Evolutionary conservation across 306 rosid species (phyloP), one percentile per base, ranked within the genome.

Genomic region (Vicia sativa): DNA sequence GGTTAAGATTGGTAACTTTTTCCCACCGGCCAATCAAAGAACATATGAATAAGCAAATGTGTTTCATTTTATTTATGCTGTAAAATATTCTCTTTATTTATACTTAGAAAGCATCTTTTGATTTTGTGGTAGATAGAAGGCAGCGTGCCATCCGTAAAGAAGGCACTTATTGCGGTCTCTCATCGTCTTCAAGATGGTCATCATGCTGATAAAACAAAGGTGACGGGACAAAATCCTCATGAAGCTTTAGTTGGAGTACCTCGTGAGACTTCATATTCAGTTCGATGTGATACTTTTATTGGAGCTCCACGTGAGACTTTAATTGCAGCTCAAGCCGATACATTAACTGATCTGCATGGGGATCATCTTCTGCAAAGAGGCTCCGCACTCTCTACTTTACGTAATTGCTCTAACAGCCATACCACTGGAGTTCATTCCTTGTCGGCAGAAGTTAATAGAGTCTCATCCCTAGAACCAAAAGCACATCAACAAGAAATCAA

Each of bases 91-190:
- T 63, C 16, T 50, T 4, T 54, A 59, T 61, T 45, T 65, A 44
- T 53, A 44, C 68, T 68, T 43, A 72, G 55, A 41, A 45, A 69
- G 44, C 42, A 58, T 64, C 15, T 8, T 48, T 29, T 61, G 61
- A 26, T 31, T 25, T 28, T 80, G 64, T 82, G 81, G 77, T 89
- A 93, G 99, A 90, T 93, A 68, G 96, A 93, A 88, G 99, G 99
- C 67, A 74, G 77, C 48, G 86, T 88, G 75, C 77, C 86, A 72
- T 78, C 90, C 4, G 88, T 93, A 53, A 93, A 82, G 86, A 93
- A 81, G 82, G 97, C 93, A 66, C 95, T 93, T 70, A 62, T 88
- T 82, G 95, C 96, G 2, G 92, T 93, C 35, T 83, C 96, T 63
- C 85, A 81, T 65, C 19, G 89, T 55, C 88, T 93, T 73, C 99